Evolutionary conservation across 768 basidiomycete species (phyloP).

Genomic region (Leccinum sublutescens): DNA sequence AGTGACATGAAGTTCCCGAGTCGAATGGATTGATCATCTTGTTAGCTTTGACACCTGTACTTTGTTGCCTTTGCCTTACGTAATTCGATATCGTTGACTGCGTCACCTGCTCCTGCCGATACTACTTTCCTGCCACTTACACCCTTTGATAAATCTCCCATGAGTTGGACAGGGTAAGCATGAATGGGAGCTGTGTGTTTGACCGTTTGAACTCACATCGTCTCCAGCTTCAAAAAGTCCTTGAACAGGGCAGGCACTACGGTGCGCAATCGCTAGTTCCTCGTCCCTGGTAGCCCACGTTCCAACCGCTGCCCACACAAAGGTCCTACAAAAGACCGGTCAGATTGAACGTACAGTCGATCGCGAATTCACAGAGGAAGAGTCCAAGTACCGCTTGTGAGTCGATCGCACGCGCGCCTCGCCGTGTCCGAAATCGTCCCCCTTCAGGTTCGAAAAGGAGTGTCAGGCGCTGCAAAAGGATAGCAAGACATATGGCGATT

Average conservation of each 20-base stretch:
- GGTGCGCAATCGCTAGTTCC: constrained; percentile 41
- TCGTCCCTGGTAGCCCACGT: constrained; percentile 1
- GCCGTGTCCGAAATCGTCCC: not conserved
- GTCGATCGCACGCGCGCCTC: constrained; percentile 23
- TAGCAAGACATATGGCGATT: constrained; percentile 90
- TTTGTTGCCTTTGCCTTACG: constrained; percentile 9
- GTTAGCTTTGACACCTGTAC: not conserved
- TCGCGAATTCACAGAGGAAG: constrained; percentile 89
- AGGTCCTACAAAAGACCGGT: constrained; percentile 97
- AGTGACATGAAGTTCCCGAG: constrained; percentile 7
- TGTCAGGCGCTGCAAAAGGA: constrained; percentile 91
- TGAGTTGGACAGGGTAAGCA: constrained; percentile 58
- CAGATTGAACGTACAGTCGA: constrained; percentile 97
- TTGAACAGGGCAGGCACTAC: constrained; percentile 91
- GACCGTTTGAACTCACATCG: not conserved
- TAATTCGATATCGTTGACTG: constrained; percentile 7
- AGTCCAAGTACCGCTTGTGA: constrained; percentile 86
- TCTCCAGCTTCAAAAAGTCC: constrained; percentile 84
- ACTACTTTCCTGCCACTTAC: not conserved
- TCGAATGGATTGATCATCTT: not conserved
- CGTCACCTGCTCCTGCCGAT: not conserved
- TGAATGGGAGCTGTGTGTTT: not conserved
- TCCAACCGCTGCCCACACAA: constrained; percentile 10
- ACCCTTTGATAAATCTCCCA: constrained; percentile 11
- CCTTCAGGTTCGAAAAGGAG: constrained; percentile 90